Evolutionary conservation across 768 basidiomycete genomes (phyloP), one percentile per base, ranked within the genome.

Genomic region (Tricholoma matsutake): DNA sequence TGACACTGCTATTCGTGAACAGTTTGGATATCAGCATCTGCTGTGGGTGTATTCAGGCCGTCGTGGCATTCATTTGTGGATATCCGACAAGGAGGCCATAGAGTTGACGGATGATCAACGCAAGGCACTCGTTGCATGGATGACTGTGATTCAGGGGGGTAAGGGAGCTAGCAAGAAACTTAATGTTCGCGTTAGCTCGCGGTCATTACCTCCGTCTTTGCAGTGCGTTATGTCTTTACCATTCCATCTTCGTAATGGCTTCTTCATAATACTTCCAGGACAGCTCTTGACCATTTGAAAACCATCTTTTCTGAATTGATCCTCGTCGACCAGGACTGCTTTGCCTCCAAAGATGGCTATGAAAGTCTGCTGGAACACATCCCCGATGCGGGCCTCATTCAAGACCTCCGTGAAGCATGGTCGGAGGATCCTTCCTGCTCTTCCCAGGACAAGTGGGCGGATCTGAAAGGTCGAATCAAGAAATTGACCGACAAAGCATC

Each of bases 1-100:
- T 6, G 90, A 98, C 72, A 69, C 76, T 11, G 81, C 85, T 8
- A 82, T 99, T 54, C 82, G 92, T 25, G 86, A 94, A 16, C 92
- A 97, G 65, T 98, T 96, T 72, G 96, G 95, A 6, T 99, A 90
- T 74, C 76, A 83, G 51, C 88, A 94, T 68, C 83, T 98, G 29
- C 79, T 99, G 10, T 99, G 96, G 96, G 96, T 98, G 31, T 99
- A 98, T 75, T 98, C 97, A 7, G 97, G 97, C 60, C 89, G 97
- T 35, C 90, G 97, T 75, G 97, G 97, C 57, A 99, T 99, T 65
- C 97, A 99, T 80, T 81, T 94, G 72, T 99, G 97, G 97, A 87
- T 99, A 63, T 93, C 91, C 2, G 97, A 99, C 73, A 77, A 82
- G 35, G 85, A 89, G 59, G 97, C 96, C 2, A 83, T 98, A 80